Conservation (phyloP, 768 basidiomycete genomes). For the Pleurotus giganteus region DNA sequence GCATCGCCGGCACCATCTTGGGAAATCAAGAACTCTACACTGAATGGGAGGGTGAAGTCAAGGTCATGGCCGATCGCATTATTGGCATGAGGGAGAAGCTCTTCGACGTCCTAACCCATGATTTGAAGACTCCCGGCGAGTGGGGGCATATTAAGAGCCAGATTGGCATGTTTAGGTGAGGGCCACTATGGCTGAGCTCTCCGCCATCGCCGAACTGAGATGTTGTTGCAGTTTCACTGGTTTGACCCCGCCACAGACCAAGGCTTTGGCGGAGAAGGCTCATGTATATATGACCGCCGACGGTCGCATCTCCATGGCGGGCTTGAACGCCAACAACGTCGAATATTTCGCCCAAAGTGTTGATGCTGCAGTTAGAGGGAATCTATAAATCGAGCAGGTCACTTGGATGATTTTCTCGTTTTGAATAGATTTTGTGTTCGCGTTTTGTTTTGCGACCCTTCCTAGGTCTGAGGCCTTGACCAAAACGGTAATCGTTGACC, state of each 20-base stretch:
- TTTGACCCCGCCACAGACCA: slow-evolving; percentile 73
- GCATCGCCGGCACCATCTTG: slow-evolving; percentile 83
- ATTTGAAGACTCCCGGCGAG: slow-evolving; percentile 86
- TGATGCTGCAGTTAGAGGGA: slow-evolving; percentile 77
- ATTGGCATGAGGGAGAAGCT: slow-evolving; percentile 89
- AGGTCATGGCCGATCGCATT: slow-evolving; percentile 94
- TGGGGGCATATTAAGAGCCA: slow-evolving; percentile 96
- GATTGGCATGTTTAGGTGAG: slow-evolving; percentile 97
- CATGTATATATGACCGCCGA: slow-evolving; percentile 95
- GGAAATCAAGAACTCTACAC: slow-evolving; percentile 69
- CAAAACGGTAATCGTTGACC: not conserved
- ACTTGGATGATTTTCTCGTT: too few species aligned
- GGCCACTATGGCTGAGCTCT: slow-evolving; percentile 5
- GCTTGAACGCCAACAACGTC: slow-evolving; percentile 80
- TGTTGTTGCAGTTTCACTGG: slow-evolving; percentile 72
- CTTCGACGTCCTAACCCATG: slow-evolving; percentile 72
- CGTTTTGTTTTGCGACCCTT: not conserved
- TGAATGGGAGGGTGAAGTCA: slow-evolving; percentile 91
- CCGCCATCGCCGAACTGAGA: not conserved
- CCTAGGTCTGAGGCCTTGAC: not conserved
- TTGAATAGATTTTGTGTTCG: slow-evolving; percentile 12
- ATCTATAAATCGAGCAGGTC: slow-evolving; percentile 57
- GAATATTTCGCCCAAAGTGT: slow-evolving; percentile 89
- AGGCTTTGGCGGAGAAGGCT: slow-evolving; percentile 79
- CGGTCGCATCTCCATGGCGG: slow-evolving; percentile 94